Evolutionary conservation across 148 eudicot species (phyloP).

Genomic region (Silene conica): DNA sequence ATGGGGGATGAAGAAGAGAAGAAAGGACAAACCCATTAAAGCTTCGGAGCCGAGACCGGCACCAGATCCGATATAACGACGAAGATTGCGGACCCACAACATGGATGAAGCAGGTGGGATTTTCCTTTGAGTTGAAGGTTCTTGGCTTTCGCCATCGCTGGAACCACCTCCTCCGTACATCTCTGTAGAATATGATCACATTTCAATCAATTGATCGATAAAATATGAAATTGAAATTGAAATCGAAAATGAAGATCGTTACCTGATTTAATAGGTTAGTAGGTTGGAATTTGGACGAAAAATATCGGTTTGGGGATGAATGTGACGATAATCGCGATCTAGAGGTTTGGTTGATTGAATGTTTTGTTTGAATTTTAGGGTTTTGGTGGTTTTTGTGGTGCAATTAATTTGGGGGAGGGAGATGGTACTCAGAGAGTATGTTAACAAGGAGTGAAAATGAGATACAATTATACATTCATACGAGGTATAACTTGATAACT

Average conservation of each 20-base stretch:
- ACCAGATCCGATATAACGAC: slow-evolving; percentile 95
- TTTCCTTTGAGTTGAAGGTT: slow-evolving; percentile 50
- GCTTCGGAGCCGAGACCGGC: slow-evolving; percentile 99
- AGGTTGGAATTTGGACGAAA: not conserved
- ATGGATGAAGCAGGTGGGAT: slow-evolving; percentile 88
- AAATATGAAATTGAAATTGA: not conserved
- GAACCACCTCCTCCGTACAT: slow-evolving; percentile 79
- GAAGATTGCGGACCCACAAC: slow-evolving; percentile 95
- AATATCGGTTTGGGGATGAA: too few relatives aligned
- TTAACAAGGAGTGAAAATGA: too few relatives aligned
- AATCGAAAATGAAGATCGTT: not conserved
- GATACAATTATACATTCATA: too few relatives aligned
- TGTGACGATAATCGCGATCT: not conserved
- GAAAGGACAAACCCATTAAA: slow-evolving; percentile 60
- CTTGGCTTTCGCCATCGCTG: slow-evolving; percentile 76
- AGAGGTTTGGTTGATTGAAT: not conserved
- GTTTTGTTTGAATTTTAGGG: slow-evolving; percentile 1
- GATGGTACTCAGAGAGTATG: too few relatives aligned
- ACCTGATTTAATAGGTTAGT: not conserved
- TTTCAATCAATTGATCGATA: not conserved
- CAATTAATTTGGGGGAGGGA: too few relatives aligned
- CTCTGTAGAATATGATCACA: not conserved
- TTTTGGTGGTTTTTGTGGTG: not conserved
- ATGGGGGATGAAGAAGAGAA: not conserved
- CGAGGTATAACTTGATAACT: too few relatives aligned